These are phyloP conservation scores for Trichoderma orchidacearum DNA, from an alignment of 495 filamentous ascomycete species.

Conservation along the genomic window DNA sequence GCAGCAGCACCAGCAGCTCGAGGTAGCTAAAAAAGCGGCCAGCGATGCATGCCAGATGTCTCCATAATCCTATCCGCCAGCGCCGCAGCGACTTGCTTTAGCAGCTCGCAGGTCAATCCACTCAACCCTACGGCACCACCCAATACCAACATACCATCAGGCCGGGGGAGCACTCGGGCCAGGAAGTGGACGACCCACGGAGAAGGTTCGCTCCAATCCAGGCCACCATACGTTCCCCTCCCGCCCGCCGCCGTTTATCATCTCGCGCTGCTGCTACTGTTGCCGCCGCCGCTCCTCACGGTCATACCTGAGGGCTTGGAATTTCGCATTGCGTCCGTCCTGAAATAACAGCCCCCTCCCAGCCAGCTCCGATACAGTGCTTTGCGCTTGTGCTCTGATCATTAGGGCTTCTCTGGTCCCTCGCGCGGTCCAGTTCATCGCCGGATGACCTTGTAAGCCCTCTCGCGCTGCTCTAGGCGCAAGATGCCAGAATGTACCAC, in stretches of 20 bases:
- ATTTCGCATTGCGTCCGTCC: not conserved
- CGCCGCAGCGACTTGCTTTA: not conserved
- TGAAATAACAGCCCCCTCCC: not conserved
- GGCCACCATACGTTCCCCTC: not conserved
- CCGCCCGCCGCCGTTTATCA: not conserved
- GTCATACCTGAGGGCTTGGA: not conserved
- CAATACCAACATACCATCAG: not conserved
- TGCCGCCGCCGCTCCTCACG: not conserved
- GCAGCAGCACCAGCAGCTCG: not conserved
- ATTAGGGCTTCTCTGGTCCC: not conserved
- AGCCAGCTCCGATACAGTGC: not conserved
- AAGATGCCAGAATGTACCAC: slow-evolving; percentile 1
- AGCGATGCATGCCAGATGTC: slow-evolving; percentile 1
- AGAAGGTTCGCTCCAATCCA: not conserved
- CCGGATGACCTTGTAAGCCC: not conserved
- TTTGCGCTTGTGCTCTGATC: not conserved
- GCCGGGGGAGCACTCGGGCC: not conserved
- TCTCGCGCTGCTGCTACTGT: not conserved
- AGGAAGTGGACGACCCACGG: not conserved
- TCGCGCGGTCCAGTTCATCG: not conserved
- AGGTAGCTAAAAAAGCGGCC: not conserved
- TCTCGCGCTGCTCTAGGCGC: not conserved
- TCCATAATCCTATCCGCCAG: slow-evolving; percentile 1
- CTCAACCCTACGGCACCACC: not conserved
- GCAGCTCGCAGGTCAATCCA: not conserved